Conservation (phyloP, 2,329 filamentous ascomycete genomes). For the Meredithiella fracta region DNA sequence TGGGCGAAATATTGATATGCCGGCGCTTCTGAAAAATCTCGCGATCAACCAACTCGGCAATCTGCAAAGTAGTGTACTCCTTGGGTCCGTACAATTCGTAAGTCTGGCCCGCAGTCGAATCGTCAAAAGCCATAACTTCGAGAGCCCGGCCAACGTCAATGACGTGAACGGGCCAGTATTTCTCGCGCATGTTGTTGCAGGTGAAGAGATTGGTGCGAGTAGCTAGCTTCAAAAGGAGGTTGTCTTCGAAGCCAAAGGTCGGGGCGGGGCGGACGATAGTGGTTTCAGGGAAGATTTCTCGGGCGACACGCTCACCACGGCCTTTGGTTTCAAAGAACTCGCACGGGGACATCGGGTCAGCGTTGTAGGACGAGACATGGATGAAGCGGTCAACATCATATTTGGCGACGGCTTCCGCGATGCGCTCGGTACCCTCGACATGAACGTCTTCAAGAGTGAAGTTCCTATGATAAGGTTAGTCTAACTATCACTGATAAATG, state of each 20-base stretch:
- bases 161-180: slow-evolving; percentile 80
- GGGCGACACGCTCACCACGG: slow-evolving; percentile 64
- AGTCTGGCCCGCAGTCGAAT: slow-evolving; percentile 76
- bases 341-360: slow-evolving; percentile 59
- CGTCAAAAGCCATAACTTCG: slow-evolving; percentile 79
- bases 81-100: slow-evolving; percentile 90
- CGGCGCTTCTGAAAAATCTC: slow-evolving; percentile 83
- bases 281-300: slow-evolving; percentile 86
- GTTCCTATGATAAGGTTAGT: slow-evolving; percentile 47
- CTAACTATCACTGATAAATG: slow-evolving; percentile 16
- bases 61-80: slow-evolving; percentile 77
- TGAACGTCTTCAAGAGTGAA: slow-evolving; percentile 87
- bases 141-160: slow-evolving; percentile 83
- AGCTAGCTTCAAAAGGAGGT: slow-evolving; percentile 73
- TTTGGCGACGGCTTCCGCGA: slow-evolving; percentile 86
- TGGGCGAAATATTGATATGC: slow-evolving; percentile 82
- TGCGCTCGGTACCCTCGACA: slow-evolving; percentile 79
- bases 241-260: slow-evolving; percentile 89
- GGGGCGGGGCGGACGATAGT: slow-evolving; percentile 91
- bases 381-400: slow-evolving; percentile 96
- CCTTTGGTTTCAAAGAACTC: slow-evolving; percentile 90
- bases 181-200: slow-evolving; percentile 83
- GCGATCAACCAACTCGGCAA: slow-evolving; percentile 71
- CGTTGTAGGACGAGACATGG: slow-evolving; percentile 91
- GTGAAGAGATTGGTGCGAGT: slow-evolving; percentile 68